phyloP scores from a whole-genome alignment of 192 early-diverging fungal species.

The Mortierella claussenii region DNA sequence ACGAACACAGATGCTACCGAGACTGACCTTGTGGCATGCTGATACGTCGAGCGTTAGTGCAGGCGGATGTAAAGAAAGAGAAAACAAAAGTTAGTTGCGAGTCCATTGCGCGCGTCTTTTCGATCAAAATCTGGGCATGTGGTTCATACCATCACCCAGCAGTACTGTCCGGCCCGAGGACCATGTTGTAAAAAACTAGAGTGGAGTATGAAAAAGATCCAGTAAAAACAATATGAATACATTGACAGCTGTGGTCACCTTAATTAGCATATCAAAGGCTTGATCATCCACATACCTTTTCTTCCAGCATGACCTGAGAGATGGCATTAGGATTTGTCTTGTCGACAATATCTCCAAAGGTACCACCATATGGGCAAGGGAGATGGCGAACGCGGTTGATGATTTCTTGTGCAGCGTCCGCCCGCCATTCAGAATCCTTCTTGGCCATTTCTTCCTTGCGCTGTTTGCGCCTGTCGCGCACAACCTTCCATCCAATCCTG shows the following conservation, averaged over 20 bases:
- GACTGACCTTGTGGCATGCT: too few species aligned
- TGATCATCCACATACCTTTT: constrained; percentile 26
- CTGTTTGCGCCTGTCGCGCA: not conserved
- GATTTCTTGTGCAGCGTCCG: constrained; percentile 3
- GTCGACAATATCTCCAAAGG: constrained; percentile 14
- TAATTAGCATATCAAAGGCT: too few species aligned
- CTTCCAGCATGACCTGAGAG: constrained; percentile 14
- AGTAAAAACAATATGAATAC: too few species aligned
- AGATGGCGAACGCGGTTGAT: not conserved
- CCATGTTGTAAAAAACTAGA: constrained; percentile 13
- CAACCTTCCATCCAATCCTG: constrained; percentile 6
- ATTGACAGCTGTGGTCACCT: too few species aligned
- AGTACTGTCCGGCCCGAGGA: constrained; percentile 8
- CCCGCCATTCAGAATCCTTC: not conserved
- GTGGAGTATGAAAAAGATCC: not conserved
- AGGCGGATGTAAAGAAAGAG: too few species aligned
- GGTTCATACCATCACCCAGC: constrained; percentile 27
- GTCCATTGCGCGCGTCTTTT: too few species aligned
- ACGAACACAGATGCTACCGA: too few species aligned
- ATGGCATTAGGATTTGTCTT: not conserved
- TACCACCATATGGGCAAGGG: constrained; percentile 14
- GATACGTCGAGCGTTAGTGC: too few species aligned
- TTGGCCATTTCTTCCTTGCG: not conserved
- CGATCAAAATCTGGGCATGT: too few species aligned
- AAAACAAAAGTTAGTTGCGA: too few species aligned